Percentiles rank a stretch among this genome's conserved stretches.
Conservation (phyloP, 208 protist species). For the Trypanosoma scelopori region DNA sequence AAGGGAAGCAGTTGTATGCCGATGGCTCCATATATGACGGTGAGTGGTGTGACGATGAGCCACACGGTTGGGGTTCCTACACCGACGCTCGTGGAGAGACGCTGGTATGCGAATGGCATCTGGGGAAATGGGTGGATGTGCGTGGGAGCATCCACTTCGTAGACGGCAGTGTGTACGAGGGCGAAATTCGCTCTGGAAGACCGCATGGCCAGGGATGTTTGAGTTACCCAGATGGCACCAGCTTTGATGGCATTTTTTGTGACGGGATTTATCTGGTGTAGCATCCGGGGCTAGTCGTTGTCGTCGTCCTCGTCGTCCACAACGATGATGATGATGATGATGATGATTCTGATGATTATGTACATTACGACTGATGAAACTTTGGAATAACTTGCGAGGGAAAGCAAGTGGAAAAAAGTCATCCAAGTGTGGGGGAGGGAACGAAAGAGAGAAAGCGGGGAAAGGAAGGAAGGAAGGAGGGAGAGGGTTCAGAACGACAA, state of each 20-base stretch:
- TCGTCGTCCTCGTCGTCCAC: too few relatives aligned
- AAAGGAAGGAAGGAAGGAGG: constrained; percentile 1
- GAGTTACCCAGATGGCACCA: constrained; percentile 79
- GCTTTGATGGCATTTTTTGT: constrained; percentile 71
- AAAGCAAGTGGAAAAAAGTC: too few relatives aligned
- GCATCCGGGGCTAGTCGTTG: background rate
- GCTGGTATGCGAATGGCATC: constrained; percentile 67
- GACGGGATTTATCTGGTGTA: constrained; percentile 79
- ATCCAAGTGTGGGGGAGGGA: too few relatives aligned
- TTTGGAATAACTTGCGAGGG: too few relatives aligned
- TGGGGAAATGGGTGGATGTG: constrained; percentile 55
- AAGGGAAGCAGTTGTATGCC: constrained; percentile 55
- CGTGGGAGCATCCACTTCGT: constrained; percentile 45
- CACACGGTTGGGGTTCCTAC: constrained; percentile 65
- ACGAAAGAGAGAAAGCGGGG: too few relatives aligned
- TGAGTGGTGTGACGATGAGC: constrained; percentile 65
- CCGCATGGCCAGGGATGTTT: constrained; percentile 73
- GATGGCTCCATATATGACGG: constrained; percentile 88
- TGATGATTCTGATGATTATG: too few relatives aligned
- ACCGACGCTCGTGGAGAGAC: constrained; percentile 59
- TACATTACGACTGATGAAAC: too few relatives aligned
- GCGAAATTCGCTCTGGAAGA: constrained; percentile 49
- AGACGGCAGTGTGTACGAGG: constrained; percentile 82
- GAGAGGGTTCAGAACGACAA: background rate
- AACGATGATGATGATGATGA: too few relatives aligned